Percentiles rank a stretch among this genome's conserved stretches.
phyloP scores from a whole-genome alignment of 768 basidiomycete genomes.

The Pholiota molesta region DNA sequence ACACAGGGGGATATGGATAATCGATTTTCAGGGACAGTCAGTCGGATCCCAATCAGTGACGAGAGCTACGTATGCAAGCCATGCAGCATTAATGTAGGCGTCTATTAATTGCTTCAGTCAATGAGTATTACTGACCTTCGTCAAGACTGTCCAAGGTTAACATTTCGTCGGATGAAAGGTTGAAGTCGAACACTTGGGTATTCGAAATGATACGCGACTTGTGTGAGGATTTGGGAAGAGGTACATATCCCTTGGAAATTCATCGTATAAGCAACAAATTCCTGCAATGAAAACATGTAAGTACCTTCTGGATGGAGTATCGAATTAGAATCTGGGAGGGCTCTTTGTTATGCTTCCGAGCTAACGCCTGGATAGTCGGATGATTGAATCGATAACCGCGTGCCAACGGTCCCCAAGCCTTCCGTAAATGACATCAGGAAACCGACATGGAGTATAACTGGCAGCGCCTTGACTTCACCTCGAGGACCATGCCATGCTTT shows the following conservation, averaged over 20 bases:
- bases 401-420: conserved; percentile 79
- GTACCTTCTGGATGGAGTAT: conserved; percentile 80
- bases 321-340: conserved; percentile 66
- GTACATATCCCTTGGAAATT: conserved; percentile 52
- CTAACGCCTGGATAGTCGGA: conserved; percentile 46
- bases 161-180: not conserved
- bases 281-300: not conserved
- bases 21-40: conserved; percentile 18
- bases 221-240: conserved; percentile 66
- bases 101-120: not conserved
- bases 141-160: not conserved
- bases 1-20: not conserved
- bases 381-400: conserved; percentile 68
- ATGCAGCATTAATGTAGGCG: not conserved
- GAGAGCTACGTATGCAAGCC: conserved; percentile 31
- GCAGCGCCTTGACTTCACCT: conserved; percentile 42
- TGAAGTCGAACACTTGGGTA: conserved; percentile 11
- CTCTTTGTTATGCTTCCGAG: conserved; percentile 57
- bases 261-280: not conserved
- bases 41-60: conserved; percentile 47
- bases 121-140: not conserved
- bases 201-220: conserved; percentile 58
- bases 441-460: not conserved
- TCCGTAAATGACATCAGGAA: not conserved
- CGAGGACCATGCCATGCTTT: conserved; percentile 58